Base-by-base conservation (phyloP, 2,329 filamentous ascomycete genomes). In the Ustilaginoidea virens region DNA sequence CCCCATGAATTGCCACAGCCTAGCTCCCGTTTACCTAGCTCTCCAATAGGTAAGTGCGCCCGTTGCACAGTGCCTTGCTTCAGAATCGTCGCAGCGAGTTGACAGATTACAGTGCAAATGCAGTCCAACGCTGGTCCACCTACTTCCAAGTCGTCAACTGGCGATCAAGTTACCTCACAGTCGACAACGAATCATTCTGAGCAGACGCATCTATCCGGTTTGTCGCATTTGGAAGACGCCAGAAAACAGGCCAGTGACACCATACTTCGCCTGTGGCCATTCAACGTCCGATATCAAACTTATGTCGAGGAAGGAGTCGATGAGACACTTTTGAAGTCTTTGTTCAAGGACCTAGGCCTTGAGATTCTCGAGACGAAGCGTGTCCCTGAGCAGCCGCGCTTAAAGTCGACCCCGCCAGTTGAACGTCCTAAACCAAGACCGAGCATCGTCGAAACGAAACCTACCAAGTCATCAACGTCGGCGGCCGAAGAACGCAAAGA, bases 231-330 rank as follows among this genome's bases (percentile, higher is more conserved):
- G 7, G 32, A 49, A 4, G 58, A 64, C 29, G 61, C 56, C 18
- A 66, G 58, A 30, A 69, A 66, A 36, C 60, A 68, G 38, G 80
- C 80, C 0, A 68, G 74, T 43, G 67, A 69, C 15, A 75, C 79
- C 4, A 71, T 86, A 22, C 50, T 81, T 17, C 64, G 69, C 21
- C 55, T 86, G 3, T 65, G 60, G 55, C 60, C 64, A 2, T 48
- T 80, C 34, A 78, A 81, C 27, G 71, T 92, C 33, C 70, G 71
- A 13, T 92, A 76, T 44, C 64, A 77, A 31, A 67, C 81, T 34
- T 75, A 87, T 32, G 58, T 86, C 9, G 62, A 72, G 8, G 79
- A 87, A 48, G 79, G 81, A 1, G 63, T 87, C 23, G 68, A 85
- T 39, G 60, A 67, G 20, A 50, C 51, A 2, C 45, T 83, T 8